These are phyloP conservation scores for Metschnikowia sp. DNA, from an alignment of 805 yeast species.

Conservation along the genomic window DNA sequence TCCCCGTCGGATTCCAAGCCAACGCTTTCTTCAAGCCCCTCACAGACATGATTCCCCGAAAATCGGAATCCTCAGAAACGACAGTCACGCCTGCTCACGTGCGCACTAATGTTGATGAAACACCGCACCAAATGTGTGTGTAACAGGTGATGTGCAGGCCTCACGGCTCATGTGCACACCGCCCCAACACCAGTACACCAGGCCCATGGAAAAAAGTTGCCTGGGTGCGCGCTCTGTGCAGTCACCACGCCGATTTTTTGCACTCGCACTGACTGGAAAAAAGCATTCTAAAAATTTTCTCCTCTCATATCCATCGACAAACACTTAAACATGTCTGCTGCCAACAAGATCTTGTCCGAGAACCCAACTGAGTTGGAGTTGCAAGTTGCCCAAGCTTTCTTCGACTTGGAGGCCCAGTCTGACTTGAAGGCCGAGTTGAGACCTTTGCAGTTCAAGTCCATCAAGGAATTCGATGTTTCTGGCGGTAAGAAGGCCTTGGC, in stretches of 20 bases:
- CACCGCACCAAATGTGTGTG: neutral
- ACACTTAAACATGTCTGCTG: conserved; percentile 78
- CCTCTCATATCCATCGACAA: conserved; percentile 15
- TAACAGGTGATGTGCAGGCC: neutral
- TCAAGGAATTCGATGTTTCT: conserved; percentile 95
- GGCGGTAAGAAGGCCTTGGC: conserved; percentile 99
- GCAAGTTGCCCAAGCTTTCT: conserved; percentile 98
- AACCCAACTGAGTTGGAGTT: conserved; percentile 98
- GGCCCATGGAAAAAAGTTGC: neutral
- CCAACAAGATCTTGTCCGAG: conserved; percentile 89
- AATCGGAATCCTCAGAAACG: neutral
- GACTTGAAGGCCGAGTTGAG: conserved; percentile 97
- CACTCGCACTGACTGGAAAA: conserved; percentile 12
- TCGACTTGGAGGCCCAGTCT: conserved; percentile 93
- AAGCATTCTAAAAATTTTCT: conserved; percentile 15
- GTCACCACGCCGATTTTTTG: conserved; percentile 13
- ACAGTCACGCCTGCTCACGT: conserved; percentile 7
- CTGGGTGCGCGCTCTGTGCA: conserved; percentile 10
- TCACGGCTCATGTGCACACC: neutral
- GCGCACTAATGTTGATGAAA: neutral
- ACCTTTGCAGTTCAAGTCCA: conserved; percentile 97
- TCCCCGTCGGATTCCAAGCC: no score
- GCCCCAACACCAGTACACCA: neutral
- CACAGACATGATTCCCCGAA: neutral
- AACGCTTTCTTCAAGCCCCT: no score